Percentiles rank a stretch among this genome's conserved stretches.
These are phyloP conservation scores for Diplodia seriata DNA, from an alignment of 2,329 filamentous ascomycete genomes.

Conservation along the genomic window DNA sequence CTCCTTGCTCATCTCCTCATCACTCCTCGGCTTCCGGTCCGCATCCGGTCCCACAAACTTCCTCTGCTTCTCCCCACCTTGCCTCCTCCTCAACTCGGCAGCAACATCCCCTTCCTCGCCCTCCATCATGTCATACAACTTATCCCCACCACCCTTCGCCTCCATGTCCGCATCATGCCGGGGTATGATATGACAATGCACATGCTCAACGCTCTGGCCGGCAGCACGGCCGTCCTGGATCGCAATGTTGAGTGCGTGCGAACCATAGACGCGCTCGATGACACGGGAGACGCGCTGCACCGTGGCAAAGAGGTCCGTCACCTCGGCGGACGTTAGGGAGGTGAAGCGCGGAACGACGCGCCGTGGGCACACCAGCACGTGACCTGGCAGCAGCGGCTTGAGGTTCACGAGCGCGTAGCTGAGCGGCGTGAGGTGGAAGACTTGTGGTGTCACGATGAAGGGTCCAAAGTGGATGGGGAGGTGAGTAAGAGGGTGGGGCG, in stretches of 20 bases:
- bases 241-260: slow-evolving; percentile 86
- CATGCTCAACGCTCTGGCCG: slow-evolving; percentile 91
- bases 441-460: slow-evolving; percentile 80
- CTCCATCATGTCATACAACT: slow-evolving; percentile 83
- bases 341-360: slow-evolving; percentile 73
- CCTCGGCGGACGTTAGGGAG: slow-evolving; percentile 74
- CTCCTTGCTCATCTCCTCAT: slow-evolving; percentile 81
- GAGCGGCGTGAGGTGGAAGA: slow-evolving; percentile 81
- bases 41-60: slow-evolving; percentile 77
- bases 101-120: slow-evolving; percentile 84
- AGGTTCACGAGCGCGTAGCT: slow-evolving; percentile 93
- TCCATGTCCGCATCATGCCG: slow-evolving; percentile 66
- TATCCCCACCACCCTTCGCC: slow-evolving; percentile 67
- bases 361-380: slow-evolving; percentile 86
- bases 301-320: slow-evolving; percentile 84
- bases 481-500: slow-evolving; percentile 24
- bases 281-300: slow-evolving; percentile 83
- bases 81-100: slow-evolving; percentile 67
- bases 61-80: slow-evolving; percentile 52
- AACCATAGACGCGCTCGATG: slow-evolving; percentile 67
- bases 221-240: slow-evolving; percentile 92
- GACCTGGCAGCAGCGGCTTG: slow-evolving; percentile 90
- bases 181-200: slow-evolving; percentile 92
- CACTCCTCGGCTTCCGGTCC: slow-evolving; percentile 67
- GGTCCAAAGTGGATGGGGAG: slow-evolving; percentile 72